Conservation (phyloP, 129 eudicot species). For the Tagetes patula region DNA sequence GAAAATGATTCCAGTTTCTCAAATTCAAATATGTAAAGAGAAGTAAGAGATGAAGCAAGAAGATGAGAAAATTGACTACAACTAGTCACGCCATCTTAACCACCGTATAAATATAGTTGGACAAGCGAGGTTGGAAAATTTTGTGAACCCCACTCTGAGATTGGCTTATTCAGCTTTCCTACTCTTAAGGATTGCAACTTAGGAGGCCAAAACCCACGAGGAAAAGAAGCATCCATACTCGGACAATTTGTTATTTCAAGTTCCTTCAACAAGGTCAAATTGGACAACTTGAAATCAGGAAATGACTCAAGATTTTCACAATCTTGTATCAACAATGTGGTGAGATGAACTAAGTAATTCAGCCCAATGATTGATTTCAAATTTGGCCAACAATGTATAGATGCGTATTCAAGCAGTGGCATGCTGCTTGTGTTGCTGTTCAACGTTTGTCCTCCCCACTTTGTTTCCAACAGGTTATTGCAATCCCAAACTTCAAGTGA, state of each 20-base stretch:
- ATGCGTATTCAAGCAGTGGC: neutral
- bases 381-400: neutral
- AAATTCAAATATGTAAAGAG: neutral
- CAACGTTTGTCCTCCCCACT: neutral
- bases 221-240: conserved; percentile 1
- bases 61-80: neutral
- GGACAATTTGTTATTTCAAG: neutral
- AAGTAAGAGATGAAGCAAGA: neutral
- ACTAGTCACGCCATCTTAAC: neutral
- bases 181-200: neutral
- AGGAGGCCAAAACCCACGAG: neutral
- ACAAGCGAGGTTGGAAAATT: neutral
- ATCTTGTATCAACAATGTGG: neutral
- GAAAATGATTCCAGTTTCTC: neutral
- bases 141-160: neutral
- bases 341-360: conserved; percentile 4
- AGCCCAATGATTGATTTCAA: neutral
- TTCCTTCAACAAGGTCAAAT: neutral
- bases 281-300: conserved; percentile 9
- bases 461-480: neutral
- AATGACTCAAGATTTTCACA: conserved; percentile 19
- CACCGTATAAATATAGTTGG: neutral
- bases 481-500: neutral
- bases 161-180: neutral
- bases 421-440: neutral